phyloP scores from a whole-genome alignment of 345 rosid genomes.

The Brassica incana region DNA sequence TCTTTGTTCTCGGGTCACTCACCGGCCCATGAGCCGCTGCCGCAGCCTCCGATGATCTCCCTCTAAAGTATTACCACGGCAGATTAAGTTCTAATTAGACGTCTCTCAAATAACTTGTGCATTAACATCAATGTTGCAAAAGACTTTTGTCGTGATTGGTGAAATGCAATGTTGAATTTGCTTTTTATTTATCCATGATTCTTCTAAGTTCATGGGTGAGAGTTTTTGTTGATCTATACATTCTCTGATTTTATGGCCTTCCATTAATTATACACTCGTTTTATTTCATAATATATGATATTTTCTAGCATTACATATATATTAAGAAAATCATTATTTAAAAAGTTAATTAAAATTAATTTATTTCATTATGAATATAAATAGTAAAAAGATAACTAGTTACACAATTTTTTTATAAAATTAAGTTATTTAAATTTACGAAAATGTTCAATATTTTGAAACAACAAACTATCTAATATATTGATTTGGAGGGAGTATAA shows the following conservation, averaged over 20 bases:
- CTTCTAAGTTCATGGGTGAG: neutral
- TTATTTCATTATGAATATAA: too few species aligned
- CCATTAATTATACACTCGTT: too few species aligned
- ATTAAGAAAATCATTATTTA: too few species aligned
- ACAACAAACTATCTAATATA: too few species aligned
- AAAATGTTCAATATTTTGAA: too few species aligned
- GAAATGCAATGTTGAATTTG: neutral
- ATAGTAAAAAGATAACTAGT: too few species aligned
- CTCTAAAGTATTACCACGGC: neutral
- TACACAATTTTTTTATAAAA: too few species aligned
- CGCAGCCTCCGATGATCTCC: neutral
- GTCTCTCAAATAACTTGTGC: neutral
- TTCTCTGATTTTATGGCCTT: neutral
- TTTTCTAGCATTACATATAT: too few species aligned
- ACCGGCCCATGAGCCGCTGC: slow-evolving; percentile 30
- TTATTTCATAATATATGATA: too few species aligned
- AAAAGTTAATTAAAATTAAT: too few species aligned
- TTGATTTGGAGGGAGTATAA: too few species aligned
- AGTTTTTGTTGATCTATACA: neutral
- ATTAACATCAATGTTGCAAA: neutral
- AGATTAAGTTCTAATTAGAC: neutral
- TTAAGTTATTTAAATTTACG: too few species aligned
- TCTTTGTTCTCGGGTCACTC: slow-evolving; percentile 71
- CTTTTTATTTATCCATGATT: neutral
- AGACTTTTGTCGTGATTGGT: neutral